phyloP scores from a whole-genome alignment of 495 filamentous ascomycete species.

The Aspergillus coremiiformis region DNA sequence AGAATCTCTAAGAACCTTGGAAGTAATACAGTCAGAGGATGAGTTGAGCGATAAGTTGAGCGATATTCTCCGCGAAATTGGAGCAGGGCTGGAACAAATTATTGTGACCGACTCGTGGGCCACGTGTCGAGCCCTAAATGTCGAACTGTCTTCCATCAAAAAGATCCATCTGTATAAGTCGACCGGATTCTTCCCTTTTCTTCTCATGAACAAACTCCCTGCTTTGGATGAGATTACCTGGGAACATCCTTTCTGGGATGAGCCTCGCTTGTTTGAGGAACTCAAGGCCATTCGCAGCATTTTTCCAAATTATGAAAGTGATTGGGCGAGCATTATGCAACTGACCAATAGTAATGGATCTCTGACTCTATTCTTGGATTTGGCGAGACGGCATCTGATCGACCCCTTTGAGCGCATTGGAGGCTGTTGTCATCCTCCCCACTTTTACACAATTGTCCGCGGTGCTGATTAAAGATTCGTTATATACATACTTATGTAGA shows the following conservation, averaged over 20 bases:
- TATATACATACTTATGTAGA: no score
- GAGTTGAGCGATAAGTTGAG: neutral
- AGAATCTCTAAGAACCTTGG: neutral
- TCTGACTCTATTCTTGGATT: neutral
- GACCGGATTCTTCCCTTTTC: neutral
- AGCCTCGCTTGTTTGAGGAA: neutral
- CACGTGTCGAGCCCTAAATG: neutral
- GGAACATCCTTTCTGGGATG: neutral
- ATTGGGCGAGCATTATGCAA: neutral
- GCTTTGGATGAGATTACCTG: neutral
- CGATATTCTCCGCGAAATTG: neutral
- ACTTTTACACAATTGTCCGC: no score
- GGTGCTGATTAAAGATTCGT: no score
- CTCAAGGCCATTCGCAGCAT: neutral
- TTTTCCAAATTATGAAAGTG: neutral
- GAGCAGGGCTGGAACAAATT: neutral
- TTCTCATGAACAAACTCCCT: neutral
- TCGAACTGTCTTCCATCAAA: neutral
- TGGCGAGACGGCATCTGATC: neutral
- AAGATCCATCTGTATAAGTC: neutral
- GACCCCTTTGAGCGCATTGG: neutral
- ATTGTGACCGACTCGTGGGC: neutral
- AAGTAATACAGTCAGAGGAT: neutral
- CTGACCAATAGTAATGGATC: neutral
- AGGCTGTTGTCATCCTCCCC: neutral